phyloP scores from a whole-genome alignment of 2,329 filamentous ascomycete genomes.

The Scytalidium lignicola region DNA sequence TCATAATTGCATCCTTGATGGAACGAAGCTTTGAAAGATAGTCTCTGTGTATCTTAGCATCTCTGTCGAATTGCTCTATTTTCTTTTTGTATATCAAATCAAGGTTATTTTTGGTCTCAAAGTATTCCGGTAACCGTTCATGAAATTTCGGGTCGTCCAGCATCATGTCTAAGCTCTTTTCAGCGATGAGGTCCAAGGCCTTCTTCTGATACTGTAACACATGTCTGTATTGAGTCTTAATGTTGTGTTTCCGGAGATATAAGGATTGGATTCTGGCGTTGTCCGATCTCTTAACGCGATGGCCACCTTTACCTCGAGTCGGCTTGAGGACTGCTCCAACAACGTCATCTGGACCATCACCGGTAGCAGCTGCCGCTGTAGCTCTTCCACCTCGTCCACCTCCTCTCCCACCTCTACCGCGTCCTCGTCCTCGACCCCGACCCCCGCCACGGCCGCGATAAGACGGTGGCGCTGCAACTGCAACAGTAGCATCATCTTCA shows the following conservation, averaged over 20 bases:
- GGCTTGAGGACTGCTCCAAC: constrained; percentile 5
- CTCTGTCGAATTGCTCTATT: constrained; percentile 7
- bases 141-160: constrained; percentile 20
- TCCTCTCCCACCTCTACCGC: constrained; percentile 9
- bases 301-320: constrained; percentile 11
- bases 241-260: constrained; percentile 21
- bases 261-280: constrained; percentile 23
- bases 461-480: constrained; percentile 1
- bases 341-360: constrained; percentile 7
- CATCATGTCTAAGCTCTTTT: constrained; percentile 21
- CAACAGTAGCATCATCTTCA: constrained; percentile 1
- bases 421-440: constrained; percentile 19
- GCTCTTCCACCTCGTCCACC: background rate
- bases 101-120: constrained; percentile 15
- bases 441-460: constrained; percentile 12
- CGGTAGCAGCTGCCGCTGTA: background rate
- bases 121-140: constrained; percentile 23
- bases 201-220: constrained; percentile 17
- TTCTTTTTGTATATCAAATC: constrained; percentile 12
- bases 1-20: constrained; percentile 11
- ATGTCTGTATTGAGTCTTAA: constrained; percentile 22
- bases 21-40: constrained; percentile 8
- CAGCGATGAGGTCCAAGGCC: constrained; percentile 19
- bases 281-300: constrained; percentile 21
- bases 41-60: constrained; percentile 6